Conservation (phyloP, 768 basidiomycete species). For the Tricholoma sp. region DNA sequence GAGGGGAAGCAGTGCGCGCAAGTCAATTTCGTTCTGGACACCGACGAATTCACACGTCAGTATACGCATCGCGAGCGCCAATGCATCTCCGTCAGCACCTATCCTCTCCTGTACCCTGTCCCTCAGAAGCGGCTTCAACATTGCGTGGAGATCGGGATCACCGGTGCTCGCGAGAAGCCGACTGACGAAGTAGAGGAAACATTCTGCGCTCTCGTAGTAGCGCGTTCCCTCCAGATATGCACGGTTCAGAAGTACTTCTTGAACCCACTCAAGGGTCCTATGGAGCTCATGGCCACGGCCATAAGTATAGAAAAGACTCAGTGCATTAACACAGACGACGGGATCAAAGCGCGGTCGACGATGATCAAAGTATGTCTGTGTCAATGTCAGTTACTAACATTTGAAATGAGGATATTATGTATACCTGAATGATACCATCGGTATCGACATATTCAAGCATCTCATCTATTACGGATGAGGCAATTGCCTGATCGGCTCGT, state of each 20-base stretch:
- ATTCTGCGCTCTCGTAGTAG: constrained; percentile 49
- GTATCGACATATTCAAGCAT: constrained; percentile 46
- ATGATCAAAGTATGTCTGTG: constrained; percentile 51
- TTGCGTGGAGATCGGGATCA: constrained; percentile 30
- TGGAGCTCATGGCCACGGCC: constrained; percentile 43
- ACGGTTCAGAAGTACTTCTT: constrained; percentile 43
- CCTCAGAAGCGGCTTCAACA: constrained; percentile 34
- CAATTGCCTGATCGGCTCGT: constrained; percentile 24
- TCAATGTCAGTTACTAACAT: not conserved
- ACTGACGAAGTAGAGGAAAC: constrained; percentile 47
- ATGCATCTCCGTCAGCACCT: constrained; percentile 43
- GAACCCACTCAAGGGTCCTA: constrained; percentile 42
- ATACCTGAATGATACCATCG: constrained; percentile 48
- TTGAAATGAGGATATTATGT: not conserved
- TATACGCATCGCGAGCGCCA: constrained; percentile 56
- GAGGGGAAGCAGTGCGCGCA: constrained; percentile 37
- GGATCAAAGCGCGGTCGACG: constrained; percentile 48
- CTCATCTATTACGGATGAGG: constrained; percentile 47
- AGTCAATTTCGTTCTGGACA: constrained; percentile 37
- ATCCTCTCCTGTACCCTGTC: constrained; percentile 46
- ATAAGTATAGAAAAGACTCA: constrained; percentile 45
- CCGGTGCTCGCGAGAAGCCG: constrained; percentile 34
- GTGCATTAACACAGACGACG: constrained; percentile 45
- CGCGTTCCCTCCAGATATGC: constrained; percentile 52
- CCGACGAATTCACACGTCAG: constrained; percentile 38